phyloP scores from a whole-genome alignment of 192 early-diverging fungal species.

The Coemansia sp. region DNA sequence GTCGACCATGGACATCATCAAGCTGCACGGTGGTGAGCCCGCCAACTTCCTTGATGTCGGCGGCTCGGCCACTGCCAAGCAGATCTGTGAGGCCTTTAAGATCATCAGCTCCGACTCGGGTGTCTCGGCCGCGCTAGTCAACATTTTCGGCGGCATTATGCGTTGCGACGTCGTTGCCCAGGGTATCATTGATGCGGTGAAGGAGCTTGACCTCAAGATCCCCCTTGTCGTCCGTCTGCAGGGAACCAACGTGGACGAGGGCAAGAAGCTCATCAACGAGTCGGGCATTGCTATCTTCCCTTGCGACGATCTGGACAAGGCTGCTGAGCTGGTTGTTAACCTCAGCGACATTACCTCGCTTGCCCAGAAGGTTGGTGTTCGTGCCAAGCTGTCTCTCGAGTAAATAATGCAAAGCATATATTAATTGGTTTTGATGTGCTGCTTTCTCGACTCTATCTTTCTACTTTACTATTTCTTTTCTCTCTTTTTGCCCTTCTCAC shows the following conservation, averaged over 20 bases:
- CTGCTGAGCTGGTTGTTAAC: slow-evolving; percentile 63
- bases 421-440: not conserved
- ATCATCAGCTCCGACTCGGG: slow-evolving; percentile 96
- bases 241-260: slow-evolving; percentile 80
- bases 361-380: slow-evolving; percentile 44
- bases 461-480: not conserved
- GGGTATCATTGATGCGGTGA: slow-evolving; percentile 94
- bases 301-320: slow-evolving; percentile 93
- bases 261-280: slow-evolving; percentile 89
- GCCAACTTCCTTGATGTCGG: slow-evolving; percentile 99
- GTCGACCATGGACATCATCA: slow-evolving; percentile 99
- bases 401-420: slow-evolving; percentile 3
- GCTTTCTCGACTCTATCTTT: not conserved
- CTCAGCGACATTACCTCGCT: slow-evolving; percentile 52
- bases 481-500: not conserved
- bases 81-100: slow-evolving; percentile 98
- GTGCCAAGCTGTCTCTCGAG: slow-evolving; percentile 47
- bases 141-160: slow-evolving; percentile 99
- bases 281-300: slow-evolving; percentile 91
- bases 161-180: slow-evolving; percentile 98
- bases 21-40: slow-evolving; percentile 96
- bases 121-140: slow-evolving; percentile 96
- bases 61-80: slow-evolving; percentile 90
- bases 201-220: slow-evolving; percentile 85
- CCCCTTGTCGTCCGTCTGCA: slow-evolving; percentile 97